phyloP scores from a whole-genome alignment of 352 stramenopile genomes.

The Pythium phragmitis region DNA sequence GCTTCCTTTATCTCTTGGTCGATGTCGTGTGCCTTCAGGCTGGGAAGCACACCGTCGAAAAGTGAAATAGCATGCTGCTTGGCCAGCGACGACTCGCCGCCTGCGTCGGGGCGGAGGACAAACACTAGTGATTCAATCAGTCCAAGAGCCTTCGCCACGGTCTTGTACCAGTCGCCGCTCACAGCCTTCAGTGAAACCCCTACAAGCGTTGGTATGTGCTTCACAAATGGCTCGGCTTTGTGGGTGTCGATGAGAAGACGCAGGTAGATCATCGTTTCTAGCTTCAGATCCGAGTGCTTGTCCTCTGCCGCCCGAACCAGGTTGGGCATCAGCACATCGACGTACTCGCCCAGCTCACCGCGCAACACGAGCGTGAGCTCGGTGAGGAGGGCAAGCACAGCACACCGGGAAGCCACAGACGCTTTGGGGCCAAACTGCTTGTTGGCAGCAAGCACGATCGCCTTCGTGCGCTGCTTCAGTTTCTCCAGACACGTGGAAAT shows the following conservation, averaged over 20 bases:
- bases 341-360: constrained; percentile 69
- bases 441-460: constrained; percentile 72
- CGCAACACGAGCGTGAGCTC: constrained; percentile 79
- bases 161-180: constrained; percentile 98
- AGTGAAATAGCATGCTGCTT: constrained; percentile 78
- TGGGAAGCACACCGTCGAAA: constrained; percentile 92
- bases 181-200: constrained; percentile 87
- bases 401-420: constrained; percentile 75
- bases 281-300: constrained; percentile 94
- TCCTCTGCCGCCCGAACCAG: constrained; percentile 85
- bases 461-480: constrained; percentile 62
- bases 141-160: constrained; percentile 93
- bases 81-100: constrained; percentile 29
- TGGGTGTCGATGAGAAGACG: constrained; percentile 92
- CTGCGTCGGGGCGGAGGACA: constrained; percentile 58
- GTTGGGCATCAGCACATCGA: constrained; percentile 77
- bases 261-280: constrained; percentile 95
- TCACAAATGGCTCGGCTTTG: constrained; percentile 69
- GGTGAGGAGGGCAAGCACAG: constrained; percentile 82
- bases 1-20: constrained; percentile 99
- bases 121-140: constrained; percentile 91
- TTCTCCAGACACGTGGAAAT: constrained; percentile 49
- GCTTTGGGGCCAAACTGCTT: constrained; percentile 81
- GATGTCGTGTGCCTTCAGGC: constrained; percentile 95
- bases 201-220: constrained; percentile 82